Evolutionary conservation across 1,284 basidiomycete genomes (phyloP).

Genomic region (Lignosus rhinocerotis): DNA sequence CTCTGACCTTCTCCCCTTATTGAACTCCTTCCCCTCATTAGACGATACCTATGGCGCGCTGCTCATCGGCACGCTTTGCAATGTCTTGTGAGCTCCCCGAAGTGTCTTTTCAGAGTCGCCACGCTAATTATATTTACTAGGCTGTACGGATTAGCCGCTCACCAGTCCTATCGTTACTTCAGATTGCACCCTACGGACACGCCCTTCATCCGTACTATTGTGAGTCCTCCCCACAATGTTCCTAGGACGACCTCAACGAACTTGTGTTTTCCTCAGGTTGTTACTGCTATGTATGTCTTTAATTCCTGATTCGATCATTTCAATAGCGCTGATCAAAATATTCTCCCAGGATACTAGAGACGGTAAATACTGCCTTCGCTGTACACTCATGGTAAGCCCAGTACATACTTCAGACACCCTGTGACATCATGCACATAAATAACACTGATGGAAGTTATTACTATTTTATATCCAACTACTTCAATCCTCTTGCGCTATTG

Average conservation of each 20-base stretch:
- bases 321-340: background rate
- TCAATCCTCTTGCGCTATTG: background rate
- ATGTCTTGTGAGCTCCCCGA: background rate
- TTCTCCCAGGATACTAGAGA: background rate
- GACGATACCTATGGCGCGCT: background rate
- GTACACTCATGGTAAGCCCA: background rate
- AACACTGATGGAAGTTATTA: background rate
- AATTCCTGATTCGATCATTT: too few relatives aligned
- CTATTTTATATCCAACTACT: conserved; percentile 6
- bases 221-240: background rate
- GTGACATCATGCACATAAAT: background rate
- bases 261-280: background rate
- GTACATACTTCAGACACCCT: background rate
- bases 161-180: background rate
- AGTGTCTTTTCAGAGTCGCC: background rate
- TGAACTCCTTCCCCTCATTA: too few relatives aligned
- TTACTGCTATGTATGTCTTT: background rate
- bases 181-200: background rate
- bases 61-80: background rate
- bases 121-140: background rate
- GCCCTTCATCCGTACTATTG: background rate
- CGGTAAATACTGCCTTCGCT: background rate
- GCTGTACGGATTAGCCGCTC: background rate
- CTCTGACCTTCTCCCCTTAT: too few relatives aligned
- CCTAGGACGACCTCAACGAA: background rate